phyloP scores from a whole-genome alignment of 2,329 filamentous ascomycete genomes.

The Paraconiothyrium sp. region DNA sequence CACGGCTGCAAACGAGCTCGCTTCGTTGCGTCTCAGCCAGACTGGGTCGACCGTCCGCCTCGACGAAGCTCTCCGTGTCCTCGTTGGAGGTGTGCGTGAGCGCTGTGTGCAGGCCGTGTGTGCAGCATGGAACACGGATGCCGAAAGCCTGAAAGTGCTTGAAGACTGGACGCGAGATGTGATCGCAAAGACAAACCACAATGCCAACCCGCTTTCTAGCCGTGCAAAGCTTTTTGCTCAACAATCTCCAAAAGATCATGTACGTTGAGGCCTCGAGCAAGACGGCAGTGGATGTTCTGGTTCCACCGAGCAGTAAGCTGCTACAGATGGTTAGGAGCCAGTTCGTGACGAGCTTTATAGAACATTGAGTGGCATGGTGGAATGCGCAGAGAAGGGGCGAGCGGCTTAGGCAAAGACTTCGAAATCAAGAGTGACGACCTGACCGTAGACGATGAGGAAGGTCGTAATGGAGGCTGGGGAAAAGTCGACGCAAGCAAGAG shows the following conservation, averaged over 20 bases:
- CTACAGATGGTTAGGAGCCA: slow-evolving; percentile 90
- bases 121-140: slow-evolving; percentile 91
- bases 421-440: slow-evolving; percentile 63
- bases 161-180: slow-evolving; percentile 90
- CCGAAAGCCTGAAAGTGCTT: slow-evolving; percentile 88
- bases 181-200: slow-evolving; percentile 84
- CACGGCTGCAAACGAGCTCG: slow-evolving; percentile 87
- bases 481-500: slow-evolving; percentile 48
- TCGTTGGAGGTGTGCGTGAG: slow-evolving; percentile 83
- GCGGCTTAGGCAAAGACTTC: slow-evolving; percentile 67
- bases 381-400: slow-evolving; percentile 84
- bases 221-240: slow-evolving; percentile 83
- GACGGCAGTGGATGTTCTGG: slow-evolving; percentile 80
- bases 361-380: slow-evolving; percentile 92
- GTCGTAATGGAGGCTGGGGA: slow-evolving; percentile 38
- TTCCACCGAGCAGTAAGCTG: slow-evolving; percentile 85
- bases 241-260: slow-evolving; percentile 92
- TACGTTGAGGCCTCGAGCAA: slow-evolving; percentile 89
- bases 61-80: slow-evolving; percentile 75
- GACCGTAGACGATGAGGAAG: slow-evolving; percentile 45
- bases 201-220: slow-evolving; percentile 88
- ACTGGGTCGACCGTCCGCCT: slow-evolving; percentile 57
- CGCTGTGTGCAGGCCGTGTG: slow-evolving; percentile 86
- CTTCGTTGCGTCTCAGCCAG: slow-evolving; percentile 74
- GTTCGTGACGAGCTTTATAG: slow-evolving; percentile 96